Evolutionary conservation across 1,139 yeast genomes (phyloP).

Genomic region (Suhomyces choctaworum): DNA sequence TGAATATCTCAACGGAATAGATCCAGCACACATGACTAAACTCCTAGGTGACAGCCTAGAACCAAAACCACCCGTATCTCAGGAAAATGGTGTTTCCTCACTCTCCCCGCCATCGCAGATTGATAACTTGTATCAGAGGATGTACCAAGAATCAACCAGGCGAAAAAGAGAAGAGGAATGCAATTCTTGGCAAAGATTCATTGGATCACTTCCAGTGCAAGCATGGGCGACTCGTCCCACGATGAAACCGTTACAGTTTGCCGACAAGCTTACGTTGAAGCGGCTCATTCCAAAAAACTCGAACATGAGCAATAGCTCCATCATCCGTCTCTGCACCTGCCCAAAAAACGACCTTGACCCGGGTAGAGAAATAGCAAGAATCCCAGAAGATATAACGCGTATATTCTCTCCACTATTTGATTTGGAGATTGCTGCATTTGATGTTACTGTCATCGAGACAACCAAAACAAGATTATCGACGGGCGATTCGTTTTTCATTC

Average conservation of each 20-base stretch:
- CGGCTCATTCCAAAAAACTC: conserved; percentile 31
- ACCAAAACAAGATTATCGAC: conserved; percentile 56
- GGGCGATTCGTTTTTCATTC: conserved; percentile 71
- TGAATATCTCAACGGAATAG: conserved; percentile 27
- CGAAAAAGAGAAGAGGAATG: conserved; percentile 17
- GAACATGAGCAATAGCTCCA: conserved; percentile 22
- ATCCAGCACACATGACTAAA: conserved; percentile 12
- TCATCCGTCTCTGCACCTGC: conserved; percentile 34
- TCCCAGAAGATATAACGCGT: conserved; percentile 72
- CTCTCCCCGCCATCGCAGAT: conserved; percentile 10
- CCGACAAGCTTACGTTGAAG: conserved; percentile 46
- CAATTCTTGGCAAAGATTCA: conserved; percentile 36
- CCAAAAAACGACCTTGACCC: conserved; percentile 21
- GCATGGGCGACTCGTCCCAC: conserved; percentile 88
- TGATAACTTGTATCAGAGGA: conserved; percentile 17
- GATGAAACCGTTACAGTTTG: conserved; percentile 49
- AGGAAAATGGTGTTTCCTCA: conserved; percentile 9
- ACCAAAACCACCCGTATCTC: conserved; percentile 1
- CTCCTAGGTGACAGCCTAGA: conserved; percentile 9
- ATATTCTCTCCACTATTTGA: conserved; percentile 68
- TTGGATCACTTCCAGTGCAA: conserved; percentile 72
- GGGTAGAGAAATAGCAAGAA: conserved; percentile 69
- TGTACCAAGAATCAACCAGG: conserved; percentile 16
- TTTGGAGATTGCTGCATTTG: conserved; percentile 54
- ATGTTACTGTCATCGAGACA: conserved; percentile 61